These are phyloP conservation scores for Rhizopogon salebrosus DNA, from an alignment of 768 basidiomycete species.

Conservation along the genomic window DNA sequence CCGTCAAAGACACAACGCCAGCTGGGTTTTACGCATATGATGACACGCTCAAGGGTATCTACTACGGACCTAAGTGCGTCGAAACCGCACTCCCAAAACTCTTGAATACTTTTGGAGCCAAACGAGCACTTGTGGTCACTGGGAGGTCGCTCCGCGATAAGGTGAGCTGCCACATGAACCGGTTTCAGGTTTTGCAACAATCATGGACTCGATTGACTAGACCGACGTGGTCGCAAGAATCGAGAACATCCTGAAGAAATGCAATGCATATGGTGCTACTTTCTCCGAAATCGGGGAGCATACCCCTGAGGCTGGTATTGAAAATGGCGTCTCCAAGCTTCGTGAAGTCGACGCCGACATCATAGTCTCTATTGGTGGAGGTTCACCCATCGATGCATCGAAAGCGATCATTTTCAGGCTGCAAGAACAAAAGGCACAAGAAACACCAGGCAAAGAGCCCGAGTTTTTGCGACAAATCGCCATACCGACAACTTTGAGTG, in stretches of 20 bases:
- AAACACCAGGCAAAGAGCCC: constrained; percentile 36
- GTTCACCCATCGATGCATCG: constrained; percentile 74
- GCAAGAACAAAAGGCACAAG: constrained; percentile 33
- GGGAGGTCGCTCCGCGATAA: constrained; percentile 65
- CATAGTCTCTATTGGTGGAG: constrained; percentile 73
- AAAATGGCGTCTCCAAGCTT: constrained; percentile 49
- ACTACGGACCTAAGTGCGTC: constrained; percentile 69
- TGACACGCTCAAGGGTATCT: constrained; percentile 60
- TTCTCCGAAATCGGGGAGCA: constrained; percentile 75
- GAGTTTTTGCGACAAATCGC: constrained; percentile 60
- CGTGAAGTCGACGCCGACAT: constrained; percentile 56
- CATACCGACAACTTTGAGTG: constrained; percentile 78
- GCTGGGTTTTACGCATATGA: constrained; percentile 63
- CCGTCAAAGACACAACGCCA: constrained; percentile 9
- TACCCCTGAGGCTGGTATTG: constrained; percentile 62
- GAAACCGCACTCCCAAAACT: constrained; percentile 60
- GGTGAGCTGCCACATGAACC: constrained; percentile 28
- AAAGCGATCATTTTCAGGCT: constrained; percentile 67
- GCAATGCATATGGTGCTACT: constrained; percentile 57
- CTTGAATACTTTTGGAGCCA: constrained; percentile 46
- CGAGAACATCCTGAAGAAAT: constrained; percentile 45
- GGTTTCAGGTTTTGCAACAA: background rate
- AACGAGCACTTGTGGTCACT: constrained; percentile 67
- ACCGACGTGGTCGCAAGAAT: constrained; percentile 20
- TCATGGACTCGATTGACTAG: constrained; percentile 14